These are phyloP conservation scores for Pneumocystis sp. DNA, from an alignment of 1,139 yeast species.

Conservation along the genomic window DNA sequence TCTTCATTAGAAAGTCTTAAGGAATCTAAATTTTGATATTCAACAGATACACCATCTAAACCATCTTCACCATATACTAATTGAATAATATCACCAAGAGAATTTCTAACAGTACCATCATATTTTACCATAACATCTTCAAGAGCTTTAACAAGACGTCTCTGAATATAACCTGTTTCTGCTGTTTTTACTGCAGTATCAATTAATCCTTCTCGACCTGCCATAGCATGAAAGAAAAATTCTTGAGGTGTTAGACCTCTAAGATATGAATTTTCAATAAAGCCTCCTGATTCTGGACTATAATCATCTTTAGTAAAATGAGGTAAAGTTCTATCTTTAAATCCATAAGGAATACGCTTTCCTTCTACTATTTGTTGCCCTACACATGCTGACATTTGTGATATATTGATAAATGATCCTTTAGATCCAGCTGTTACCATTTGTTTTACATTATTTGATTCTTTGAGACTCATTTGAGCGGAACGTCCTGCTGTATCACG, in stretches of 20 bases:
- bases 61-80: conserved; percentile 99
- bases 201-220: conserved; percentile 99
- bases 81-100: conserved; percentile 90
- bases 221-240: conserved; percentile 99
- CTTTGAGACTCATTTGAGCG: conserved; percentile 91
- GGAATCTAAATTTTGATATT: conserved; percentile 90
- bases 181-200: conserved; percentile 99
- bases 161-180: conserved; percentile 97
- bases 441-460: conserved; percentile 88
- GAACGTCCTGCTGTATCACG: conserved; percentile 99
- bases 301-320: conserved; percentile 97
- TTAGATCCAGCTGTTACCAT: conserved; percentile 99
- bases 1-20: conserved; percentile 81
- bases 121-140: conserved; percentile 98
- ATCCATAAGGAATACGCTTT: conserved; percentile 96
- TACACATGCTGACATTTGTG: conserved; percentile 99
- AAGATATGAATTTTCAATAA: conserved; percentile 90
- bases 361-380: conserved; percentile 99
- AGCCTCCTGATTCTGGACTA: conserved; percentile 95
- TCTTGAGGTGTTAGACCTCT: conserved; percentile 98
- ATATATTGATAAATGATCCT: conserved; percentile 96
- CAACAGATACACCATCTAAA: conserved; percentile 94
- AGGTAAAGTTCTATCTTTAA: conserved; percentile 88
- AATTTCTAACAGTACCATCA: conserved; percentile 96
- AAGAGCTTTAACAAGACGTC: conserved; percentile 94